Evolutionary conservation across 129 eudicot genomes (phyloP), one percentile per base, ranked within the genome.

Genomic region (Daucus carota): DNA sequence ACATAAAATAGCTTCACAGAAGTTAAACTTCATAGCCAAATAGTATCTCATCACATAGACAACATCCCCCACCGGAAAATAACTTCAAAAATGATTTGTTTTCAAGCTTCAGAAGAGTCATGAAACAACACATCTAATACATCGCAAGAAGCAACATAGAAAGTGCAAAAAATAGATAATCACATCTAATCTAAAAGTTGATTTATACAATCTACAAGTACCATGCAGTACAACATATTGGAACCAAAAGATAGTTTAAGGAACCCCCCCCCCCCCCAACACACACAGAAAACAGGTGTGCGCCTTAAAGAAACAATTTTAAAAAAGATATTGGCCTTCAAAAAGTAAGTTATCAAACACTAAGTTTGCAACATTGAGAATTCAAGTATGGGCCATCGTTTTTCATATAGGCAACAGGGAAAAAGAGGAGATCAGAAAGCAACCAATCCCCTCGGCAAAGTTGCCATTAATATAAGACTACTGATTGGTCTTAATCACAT

Each of bases 401-500:
- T 8, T 14, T 24, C 17, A 78, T 87, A 72, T 88, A 67, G 93
- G 96, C 93, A 90, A 88, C 96, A 89, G 88, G 97, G 92, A 87
- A 92, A 86, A 90, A 85, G 89, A 83, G 93, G 90, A 78, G 84
- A 87, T 78, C 80, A 62, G 76, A 18, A 59, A 40, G 78, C 26
- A 38, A 70, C 48, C 72, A 77, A 92, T 82, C 80, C 83, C 90
- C 95, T 89, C 86, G 93, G 96, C 91, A 92, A 92, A 87, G 90
- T 83, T 83, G 84, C 90, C 85, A 24, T 52, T 9, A 15, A 40
- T 13, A 43, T 0, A 13, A 1, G 18, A 73, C 45, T 17, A 66
- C 31, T n/a, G 6, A 20, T 38, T 70, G n/a, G 73, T 15, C 14
- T 18, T 13, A 38, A 54, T 3, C 36, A 9, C 9, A 54, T 9